These are phyloP conservation scores for Ophiostoma quercus DNA, from an alignment of 2,329 filamentous ascomycete species.

Conservation along the genomic window DNA sequence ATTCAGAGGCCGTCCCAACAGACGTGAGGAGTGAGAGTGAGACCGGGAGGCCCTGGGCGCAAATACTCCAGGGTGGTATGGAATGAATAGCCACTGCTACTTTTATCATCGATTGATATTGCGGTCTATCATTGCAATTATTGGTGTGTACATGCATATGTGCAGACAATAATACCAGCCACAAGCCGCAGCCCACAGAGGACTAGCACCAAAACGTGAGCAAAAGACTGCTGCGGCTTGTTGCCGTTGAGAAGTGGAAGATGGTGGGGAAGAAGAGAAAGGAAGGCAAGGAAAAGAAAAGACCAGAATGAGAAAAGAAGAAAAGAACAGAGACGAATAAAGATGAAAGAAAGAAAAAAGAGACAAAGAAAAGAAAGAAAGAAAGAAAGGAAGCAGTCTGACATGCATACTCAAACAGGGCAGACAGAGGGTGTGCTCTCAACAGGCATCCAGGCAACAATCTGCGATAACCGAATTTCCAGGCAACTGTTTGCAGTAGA, in stretches of 20 bases:
- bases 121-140: not conserved
- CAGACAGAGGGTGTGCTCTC: not conserved
- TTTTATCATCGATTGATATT: too few relatives aligned
- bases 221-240: not conserved
- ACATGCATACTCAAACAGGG: slow-evolving; percentile 20
- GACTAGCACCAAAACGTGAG: slow-evolving; percentile 21
- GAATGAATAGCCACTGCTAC: not conserved
- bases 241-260: not conserved
- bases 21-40: not conserved
- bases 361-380: not conserved
- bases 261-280: slow-evolving; percentile 8
- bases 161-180: slow-evolving; percentile 14
- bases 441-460: slow-evolving; percentile 18
- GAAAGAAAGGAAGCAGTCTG: slow-evolving; percentile 12
- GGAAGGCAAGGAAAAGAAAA: not conserved
- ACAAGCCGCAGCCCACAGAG: slow-evolving; percentile 18
- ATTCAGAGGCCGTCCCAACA: not conserved
- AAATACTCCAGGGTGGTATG: not conserved
- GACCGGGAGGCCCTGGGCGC: not conserved
- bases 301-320: not conserved
- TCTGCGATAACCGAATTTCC: slow-evolving; percentile 7
- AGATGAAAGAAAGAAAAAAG: not conserved
- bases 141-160: not conserved
- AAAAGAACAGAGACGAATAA: not conserved
- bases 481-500: slow-evolving; percentile 7